Percentiles rank a stretch among this genome's conserved stretches.
phyloP scores from a whole-genome alignment of 345 rosid species.

The Geranium brycei region DNA sequence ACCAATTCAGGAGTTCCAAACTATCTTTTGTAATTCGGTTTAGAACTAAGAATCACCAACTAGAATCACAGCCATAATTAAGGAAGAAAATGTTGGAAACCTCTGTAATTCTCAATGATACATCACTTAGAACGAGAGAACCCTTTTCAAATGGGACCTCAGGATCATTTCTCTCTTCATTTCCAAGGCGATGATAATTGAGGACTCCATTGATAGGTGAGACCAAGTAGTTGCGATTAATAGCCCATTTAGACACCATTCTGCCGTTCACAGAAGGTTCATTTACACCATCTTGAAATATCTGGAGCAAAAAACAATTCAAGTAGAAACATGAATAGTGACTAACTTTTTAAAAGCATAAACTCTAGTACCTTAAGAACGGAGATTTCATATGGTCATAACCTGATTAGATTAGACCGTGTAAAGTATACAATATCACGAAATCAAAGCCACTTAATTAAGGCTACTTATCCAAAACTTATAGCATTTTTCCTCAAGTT shows the following conservation, averaged over 20 bases:
- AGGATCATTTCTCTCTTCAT: slow-evolving; percentile 80
- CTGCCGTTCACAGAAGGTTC: slow-evolving; percentile 32
- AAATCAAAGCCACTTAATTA: too few relatives aligned
- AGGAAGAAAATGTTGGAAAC: slow-evolving; percentile 14
- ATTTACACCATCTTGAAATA: slow-evolving; percentile 94
- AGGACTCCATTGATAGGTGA: slow-evolving; percentile 91
- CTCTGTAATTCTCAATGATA: slow-evolving; percentile 73
- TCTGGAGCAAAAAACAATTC: slow-evolving; percentile 19
- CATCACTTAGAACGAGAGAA: slow-evolving; percentile 66
- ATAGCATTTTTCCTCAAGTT: too few relatives aligned
- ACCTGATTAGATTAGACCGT: too few relatives aligned
- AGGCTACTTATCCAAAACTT: too few relatives aligned
- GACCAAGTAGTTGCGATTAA: slow-evolving; percentile 58
- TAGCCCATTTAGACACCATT: slow-evolving; percentile 59
- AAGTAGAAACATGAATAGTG: neutral
- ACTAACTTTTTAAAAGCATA: too few relatives aligned
- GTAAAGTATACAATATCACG: too few relatives aligned
- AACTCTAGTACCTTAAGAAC: too few relatives aligned
- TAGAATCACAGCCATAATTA: neutral
- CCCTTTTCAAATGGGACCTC: slow-evolving; percentile 92
- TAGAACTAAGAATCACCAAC: neutral
- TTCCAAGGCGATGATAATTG: slow-evolving; percentile 91
- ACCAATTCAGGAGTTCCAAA: neutral
- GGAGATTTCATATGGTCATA: too few relatives aligned
- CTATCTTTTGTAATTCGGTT: neutral